phyloP scores from a whole-genome alignment of 2,329 filamentous ascomycete genomes.

The Graphilbum ipis-grandicollis region DNA sequence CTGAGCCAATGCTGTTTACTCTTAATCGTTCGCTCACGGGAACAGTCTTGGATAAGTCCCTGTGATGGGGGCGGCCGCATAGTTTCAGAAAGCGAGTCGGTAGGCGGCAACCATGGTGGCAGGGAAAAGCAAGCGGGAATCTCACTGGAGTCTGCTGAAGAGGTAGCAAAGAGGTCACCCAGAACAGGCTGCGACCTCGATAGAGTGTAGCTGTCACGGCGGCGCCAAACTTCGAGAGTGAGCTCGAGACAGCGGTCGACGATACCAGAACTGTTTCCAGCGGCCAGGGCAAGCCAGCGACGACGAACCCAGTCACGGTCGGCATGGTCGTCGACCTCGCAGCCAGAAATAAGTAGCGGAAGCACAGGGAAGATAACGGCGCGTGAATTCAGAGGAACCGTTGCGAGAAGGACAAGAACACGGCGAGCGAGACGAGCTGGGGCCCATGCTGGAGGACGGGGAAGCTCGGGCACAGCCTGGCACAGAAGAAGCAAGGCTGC shows the following conservation, averaged over 20 bases:
- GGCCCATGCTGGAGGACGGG: neutral
- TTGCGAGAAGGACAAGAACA: conserved; percentile 2
- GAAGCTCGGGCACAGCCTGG: conserved; percentile 4
- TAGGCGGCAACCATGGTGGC: no score
- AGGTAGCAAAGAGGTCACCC: no score
- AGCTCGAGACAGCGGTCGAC: conserved; percentile 5
- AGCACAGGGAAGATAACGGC: conserved; percentile 4
- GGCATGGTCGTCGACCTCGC: neutral
- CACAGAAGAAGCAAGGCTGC: neutral
- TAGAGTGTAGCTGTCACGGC: no score
- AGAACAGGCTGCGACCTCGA: no score
- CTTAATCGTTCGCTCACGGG: no score
- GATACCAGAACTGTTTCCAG: conserved; percentile 2
- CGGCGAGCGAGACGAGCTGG: neutral
- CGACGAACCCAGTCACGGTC: conserved; percentile 3
- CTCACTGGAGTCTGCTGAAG: no score
- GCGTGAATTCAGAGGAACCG: conserved; percentile 1
- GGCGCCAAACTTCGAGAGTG: conserved; percentile 3
- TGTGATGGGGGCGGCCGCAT: no score
- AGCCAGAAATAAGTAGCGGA: conserved; percentile 2
- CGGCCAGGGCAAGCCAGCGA: conserved; percentile 1
- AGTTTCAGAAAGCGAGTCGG: no score
- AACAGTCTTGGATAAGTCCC: no score
- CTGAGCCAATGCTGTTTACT: no score
- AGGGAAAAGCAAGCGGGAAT: no score